Percentiles rank a stretch among this genome's conserved stretches.
These are phyloP conservation scores for Globisporangium middletonii DNA, from an alignment of 352 stramenopile genomes.

Conservation along the genomic window DNA sequence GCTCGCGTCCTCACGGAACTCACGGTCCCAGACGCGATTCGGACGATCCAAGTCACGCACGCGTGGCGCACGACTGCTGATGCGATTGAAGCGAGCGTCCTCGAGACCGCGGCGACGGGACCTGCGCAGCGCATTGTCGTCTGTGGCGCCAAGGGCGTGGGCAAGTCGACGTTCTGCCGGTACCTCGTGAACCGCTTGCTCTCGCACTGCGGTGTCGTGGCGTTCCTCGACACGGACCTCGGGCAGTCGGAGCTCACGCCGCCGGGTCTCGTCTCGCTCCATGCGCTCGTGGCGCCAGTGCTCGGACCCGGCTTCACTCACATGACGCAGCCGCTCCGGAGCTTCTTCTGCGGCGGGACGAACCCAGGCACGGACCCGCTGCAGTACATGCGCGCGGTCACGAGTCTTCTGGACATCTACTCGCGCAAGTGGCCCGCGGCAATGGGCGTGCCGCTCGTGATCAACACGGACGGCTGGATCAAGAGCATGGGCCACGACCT, in stretches of 20 bases:
- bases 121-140: conserved; percentile 74
- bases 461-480: conserved; percentile 98
- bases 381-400: conserved; percentile 70
- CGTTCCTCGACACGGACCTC: conserved; percentile 94
- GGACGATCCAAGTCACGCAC: conserved; percentile 54
- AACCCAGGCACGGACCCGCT: conserved; percentile 73
- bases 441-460: conserved; percentile 78
- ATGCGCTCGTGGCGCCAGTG: conserved; percentile 83
- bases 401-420: conserved; percentile 62
- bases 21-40: conserved; percentile 48
- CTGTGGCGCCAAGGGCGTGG: conserved; percentile 93
- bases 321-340: conserved; percentile 71
- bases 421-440: conserved; percentile 33
- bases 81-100: conserved; percentile 31
- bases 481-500: conserved; percentile 96
- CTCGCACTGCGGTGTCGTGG: conserved; percentile 57
- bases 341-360: conserved; percentile 70
- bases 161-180: conserved; percentile 94
- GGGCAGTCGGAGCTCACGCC: conserved; percentile 94
- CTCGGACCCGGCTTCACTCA: conserved; percentile 90
- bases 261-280: conserved; percentile 90
- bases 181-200: conserved; percentile 93
- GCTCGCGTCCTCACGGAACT: conserved; percentile 51
- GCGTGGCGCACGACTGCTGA: conserved; percentile 47
- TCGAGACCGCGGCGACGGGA: conserved; percentile 4